A percentile compares a stretch with the other conserved stretches of the same genome.
Evolutionary conservation across 2,329 filamentous ascomycete genomes (phyloP).

Genomic region (Stagonosporopsis rhizophila): DNA sequence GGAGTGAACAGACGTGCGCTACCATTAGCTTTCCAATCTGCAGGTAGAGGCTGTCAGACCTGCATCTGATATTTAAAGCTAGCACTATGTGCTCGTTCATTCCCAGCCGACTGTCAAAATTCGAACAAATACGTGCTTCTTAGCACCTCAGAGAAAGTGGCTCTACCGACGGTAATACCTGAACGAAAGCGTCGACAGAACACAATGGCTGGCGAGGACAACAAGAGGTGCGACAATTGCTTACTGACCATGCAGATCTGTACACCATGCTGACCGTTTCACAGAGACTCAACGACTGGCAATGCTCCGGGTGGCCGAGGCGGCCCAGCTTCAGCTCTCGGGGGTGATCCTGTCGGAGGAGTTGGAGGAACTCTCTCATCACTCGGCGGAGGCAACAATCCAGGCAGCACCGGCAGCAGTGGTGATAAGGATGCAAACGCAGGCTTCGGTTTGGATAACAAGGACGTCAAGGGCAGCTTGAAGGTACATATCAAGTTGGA

Average conservation of each 20-base stretch:
- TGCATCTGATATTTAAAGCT: background rate
- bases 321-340: conserved; percentile 8
- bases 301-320: conserved; percentile 12
- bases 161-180: background rate
- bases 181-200: conserved; percentile 1
- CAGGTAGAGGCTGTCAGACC: background rate
- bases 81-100: background rate
- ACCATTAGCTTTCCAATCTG: conserved; percentile 4
- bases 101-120: background rate
- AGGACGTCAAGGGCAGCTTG: conserved; percentile 34
- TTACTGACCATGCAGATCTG: background rate
- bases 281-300: conserved; percentile 1
- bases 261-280: background rate
- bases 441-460: conserved; percentile 32
- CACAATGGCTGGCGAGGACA: conserved; percentile 16
- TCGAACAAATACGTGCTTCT: background rate
- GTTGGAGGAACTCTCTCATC: conserved; percentile 16
- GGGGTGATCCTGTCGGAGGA: conserved; percentile 17
- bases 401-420: conserved; percentile 2
- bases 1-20: conserved; percentile 1
- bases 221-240: background rate
- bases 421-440: conserved; percentile 9
- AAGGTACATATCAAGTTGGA: conserved; percentile 36
- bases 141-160: conserved; percentile 9
- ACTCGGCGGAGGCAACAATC: background rate